phyloP scores from a whole-genome alignment of 768 basidiomycete genomes.

The Mycena haematopus region DNA sequence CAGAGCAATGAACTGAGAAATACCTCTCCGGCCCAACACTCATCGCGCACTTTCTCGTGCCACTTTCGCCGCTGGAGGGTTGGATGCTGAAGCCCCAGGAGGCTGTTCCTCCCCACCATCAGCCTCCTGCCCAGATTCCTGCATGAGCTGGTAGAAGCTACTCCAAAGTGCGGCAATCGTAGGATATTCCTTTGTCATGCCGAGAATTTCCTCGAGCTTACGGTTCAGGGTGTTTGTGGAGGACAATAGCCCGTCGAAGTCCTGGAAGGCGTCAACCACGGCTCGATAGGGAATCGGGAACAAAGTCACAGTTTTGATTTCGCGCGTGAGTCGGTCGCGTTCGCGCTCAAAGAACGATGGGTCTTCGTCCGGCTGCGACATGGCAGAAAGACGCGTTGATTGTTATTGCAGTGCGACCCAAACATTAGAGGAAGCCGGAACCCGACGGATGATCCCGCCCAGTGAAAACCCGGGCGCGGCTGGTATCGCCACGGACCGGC shows the following conservation, averaged over 20 bases:
- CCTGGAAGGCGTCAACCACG: conserved; percentile 49
- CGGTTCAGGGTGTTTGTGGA: conserved; percentile 87
- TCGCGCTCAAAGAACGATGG: conserved; percentile 79
- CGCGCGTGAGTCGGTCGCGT: conserved; percentile 72
- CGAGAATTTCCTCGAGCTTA: conserved; percentile 90
- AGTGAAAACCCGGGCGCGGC: no score
- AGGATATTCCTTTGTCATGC: conserved; percentile 92
- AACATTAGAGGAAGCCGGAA: no score
- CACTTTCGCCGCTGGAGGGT: background rate
- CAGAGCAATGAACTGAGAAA: background rate
- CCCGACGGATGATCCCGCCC: no score
- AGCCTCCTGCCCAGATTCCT: conserved; percentile 48
- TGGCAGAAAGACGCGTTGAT: conserved; percentile 2
- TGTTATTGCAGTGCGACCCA: background rate
- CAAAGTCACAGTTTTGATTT: conserved; percentile 72
- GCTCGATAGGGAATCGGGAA: conserved; percentile 1
- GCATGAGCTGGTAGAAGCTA: conserved; percentile 81
- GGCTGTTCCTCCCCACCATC: conserved; percentile 42
- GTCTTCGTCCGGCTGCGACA: conserved; percentile 47
- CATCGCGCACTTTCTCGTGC: background rate
- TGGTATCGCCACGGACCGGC: no score
- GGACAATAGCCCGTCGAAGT: conserved; percentile 87
- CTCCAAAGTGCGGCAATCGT: conserved; percentile 88
- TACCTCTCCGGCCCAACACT: background rate
- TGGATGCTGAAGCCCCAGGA: conserved; percentile 32